Base-by-base conservation (phyloP, 2,329 filamentous ascomycete genomes). In the Scleromitrula shiraiana region DNA sequence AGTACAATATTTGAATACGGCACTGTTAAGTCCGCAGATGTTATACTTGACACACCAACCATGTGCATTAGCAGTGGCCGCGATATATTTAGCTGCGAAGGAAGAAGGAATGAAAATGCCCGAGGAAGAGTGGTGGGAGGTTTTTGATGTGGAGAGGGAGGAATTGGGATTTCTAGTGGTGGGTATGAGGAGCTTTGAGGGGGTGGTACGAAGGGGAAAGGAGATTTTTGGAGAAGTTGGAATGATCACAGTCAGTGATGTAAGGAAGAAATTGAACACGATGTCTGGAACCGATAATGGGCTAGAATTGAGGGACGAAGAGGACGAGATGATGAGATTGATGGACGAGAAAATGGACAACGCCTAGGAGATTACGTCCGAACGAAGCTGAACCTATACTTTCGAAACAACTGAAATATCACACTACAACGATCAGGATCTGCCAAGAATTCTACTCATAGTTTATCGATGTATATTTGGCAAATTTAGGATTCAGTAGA, bases 91-190 rank as follows among this genome's bases (percentile, higher is more conserved):
- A n/a, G 87, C 91, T 0, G 85, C 88, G 1, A 77, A 83, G 37
- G 89, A 97, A 56, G 65, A 78, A 1, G 82, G 77, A 0, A 78
- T 85, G 10, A 89, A 87, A 64, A 75, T 96, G 68, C 88, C 91
- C 0, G 85, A 85, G 54, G 79, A 78, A 40, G 83, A 88, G 54
- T 98, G 93, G 93, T 98, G 93, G 93, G 90, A 96, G 66, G 88
- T 97, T 0, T 97, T 97, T 65, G 93, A 98, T 66, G 87, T 93
- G 7, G 90, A 96, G 60, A 76, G 93, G 42, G 93, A 98, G 70
- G 89, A 95, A 64, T 73, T 98, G 29, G 93, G 93, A 0, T 97
- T 97, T 58, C 67, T 97, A 50, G 89, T 95, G 3, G 87, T 96
- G 9, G 89, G 77, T 0, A 78, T 96, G 76, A 73, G 80, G 53